A percentile compares a stretch with the other conserved stretches of the same genome.
Evolutionary conservation across 2,329 filamentous ascomycete species (phyloP).

Genomic region (Alternaria gaisen): DNA sequence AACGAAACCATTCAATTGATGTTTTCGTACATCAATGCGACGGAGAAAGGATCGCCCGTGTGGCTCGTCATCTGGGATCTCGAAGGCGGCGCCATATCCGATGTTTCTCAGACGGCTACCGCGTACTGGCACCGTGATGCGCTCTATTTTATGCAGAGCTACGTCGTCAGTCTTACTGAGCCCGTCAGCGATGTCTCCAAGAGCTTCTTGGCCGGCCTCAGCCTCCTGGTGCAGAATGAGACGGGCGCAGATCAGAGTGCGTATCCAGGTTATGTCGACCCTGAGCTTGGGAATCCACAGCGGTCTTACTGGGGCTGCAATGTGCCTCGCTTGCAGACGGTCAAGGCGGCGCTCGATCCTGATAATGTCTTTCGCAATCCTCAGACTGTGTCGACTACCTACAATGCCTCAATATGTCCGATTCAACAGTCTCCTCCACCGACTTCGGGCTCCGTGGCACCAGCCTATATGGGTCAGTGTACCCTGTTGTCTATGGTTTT

Average conservation of each 20-base stretch:
- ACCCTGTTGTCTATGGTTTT: no score
- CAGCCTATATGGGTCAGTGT: no score
- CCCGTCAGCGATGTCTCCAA: neutral
- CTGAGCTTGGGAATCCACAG: constrained; percentile 2
- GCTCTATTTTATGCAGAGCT: constrained; percentile 5
- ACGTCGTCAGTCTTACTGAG: neutral
- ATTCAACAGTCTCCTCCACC: neutral
- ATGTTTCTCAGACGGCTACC: neutral
- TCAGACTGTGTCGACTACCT: neutral
- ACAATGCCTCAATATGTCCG: neutral
- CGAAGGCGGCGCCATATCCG: constrained; percentile 1
- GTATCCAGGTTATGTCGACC: constrained; percentile 1
- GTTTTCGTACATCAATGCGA: constrained; percentile 4
- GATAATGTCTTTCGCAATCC: constrained; percentile 5
- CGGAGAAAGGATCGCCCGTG: constrained; percentile 1
- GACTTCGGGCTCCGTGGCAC: no score
- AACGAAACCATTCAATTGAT: neutral
- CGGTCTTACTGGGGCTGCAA: constrained; percentile 4
- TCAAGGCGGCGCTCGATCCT: constrained; percentile 1
- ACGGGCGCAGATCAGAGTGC: neutral
- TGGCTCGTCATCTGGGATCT: constrained; percentile 6
- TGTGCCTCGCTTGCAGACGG: neutral
- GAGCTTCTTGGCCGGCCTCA: constrained; percentile 3
- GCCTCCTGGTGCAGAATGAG: neutral
- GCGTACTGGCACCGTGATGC: constrained; percentile 7